Evolutionary conservation across 2,329 filamentous ascomycete species (phyloP).

Genomic region (Diaporthe batatas): DNA sequence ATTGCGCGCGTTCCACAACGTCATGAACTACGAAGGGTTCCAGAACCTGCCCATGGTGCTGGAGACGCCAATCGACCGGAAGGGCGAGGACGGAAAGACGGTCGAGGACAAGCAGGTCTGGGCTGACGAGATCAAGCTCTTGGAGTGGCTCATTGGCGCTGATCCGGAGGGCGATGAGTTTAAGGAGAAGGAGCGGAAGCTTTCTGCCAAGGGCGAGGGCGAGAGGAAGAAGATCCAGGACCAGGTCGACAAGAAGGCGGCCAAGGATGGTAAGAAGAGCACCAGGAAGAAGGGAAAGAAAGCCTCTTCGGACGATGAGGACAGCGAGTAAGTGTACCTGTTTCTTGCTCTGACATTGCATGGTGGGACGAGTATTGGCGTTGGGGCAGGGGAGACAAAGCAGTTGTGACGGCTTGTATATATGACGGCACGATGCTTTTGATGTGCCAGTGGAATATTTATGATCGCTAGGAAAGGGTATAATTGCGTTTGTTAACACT

Average conservation of each 20-base stretch:
- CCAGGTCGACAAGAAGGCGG: conserved; percentile 81
- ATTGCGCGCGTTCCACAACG: conserved; percentile 87
- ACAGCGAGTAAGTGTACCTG: conserved; percentile 47
- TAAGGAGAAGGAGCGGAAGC: conserved; percentile 69
- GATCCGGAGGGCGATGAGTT: conserved; percentile 83
- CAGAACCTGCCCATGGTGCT: conserved; percentile 89
- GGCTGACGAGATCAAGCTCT: conserved; percentile 93
- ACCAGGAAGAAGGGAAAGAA: conserved; percentile 56
- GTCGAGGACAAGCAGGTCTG: conserved; percentile 86
- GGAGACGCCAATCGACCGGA: conserved; percentile 91
- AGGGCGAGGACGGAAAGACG: conserved; percentile 73
- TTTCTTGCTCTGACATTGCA: background rate
- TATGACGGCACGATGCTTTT: background rate
- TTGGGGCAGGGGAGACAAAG: conserved; percentile 9
- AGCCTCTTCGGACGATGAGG: conserved; percentile 50
- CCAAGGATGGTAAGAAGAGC: conserved; percentile 66
- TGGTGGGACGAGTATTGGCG: conserved; percentile 39
- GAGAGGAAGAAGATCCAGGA: conserved; percentile 83
- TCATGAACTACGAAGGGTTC: conserved; percentile 86
- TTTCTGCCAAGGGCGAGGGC: conserved; percentile 76
- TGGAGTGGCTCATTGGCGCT: conserved; percentile 90
- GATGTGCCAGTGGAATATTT: background rate
- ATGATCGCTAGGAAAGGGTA: conserved; percentile 44
- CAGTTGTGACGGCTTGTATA: background rate
- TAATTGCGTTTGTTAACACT: conserved; percentile 42